Percentiles rank a stretch among this genome's conserved stretches.
Evolutionary conservation across 805 yeast species (phyloP).

Genomic region (Clavispora phyllophila): DNA sequence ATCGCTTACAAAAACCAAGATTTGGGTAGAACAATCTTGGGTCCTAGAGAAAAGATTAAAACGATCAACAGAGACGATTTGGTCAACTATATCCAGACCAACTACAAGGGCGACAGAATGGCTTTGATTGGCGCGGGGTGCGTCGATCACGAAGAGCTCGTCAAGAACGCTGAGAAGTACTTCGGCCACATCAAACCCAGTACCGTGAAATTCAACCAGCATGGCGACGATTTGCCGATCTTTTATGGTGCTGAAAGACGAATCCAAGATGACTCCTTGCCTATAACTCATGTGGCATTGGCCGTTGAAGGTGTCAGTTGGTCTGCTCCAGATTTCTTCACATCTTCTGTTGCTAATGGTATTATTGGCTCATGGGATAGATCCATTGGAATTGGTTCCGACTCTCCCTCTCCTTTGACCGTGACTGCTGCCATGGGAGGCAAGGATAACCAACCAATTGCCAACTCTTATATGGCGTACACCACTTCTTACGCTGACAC

Average conservation of each 20-base stretch:
- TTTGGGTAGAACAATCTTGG: slow-evolving; percentile 92
- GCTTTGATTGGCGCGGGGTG: slow-evolving; percentile 97
- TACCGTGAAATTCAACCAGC: slow-evolving; percentile 68
- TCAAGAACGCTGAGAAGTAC: slow-evolving; percentile 64
- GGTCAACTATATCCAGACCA: slow-evolving; percentile 70
- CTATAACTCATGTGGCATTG: slow-evolving; percentile 85
- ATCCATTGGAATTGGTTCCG: slow-evolving; percentile 75
- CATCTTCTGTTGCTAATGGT: slow-evolving; percentile 94
- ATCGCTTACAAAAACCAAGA: slow-evolving; percentile 88
- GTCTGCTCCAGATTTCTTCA: slow-evolving; percentile 93
- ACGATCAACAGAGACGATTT: slow-evolving; percentile 75
- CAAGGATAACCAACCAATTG: slow-evolving; percentile 58
- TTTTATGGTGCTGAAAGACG: slow-evolving; percentile 85
- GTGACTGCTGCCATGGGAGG: slow-evolving; percentile 57
- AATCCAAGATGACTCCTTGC: slow-evolving; percentile 75
- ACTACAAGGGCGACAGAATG: slow-evolving; percentile 96
- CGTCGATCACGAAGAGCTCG: slow-evolving; percentile 82
- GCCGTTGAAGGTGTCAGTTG: slow-evolving; percentile 98
- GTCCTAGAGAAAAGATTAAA: slow-evolving; percentile 85
- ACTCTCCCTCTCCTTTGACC: slow-evolving; percentile 82
- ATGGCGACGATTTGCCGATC: slow-evolving; percentile 67
- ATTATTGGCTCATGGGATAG: slow-evolving; percentile 98
- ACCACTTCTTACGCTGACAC: slow-evolving; percentile 96
- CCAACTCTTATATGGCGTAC: slow-evolving; percentile 94
- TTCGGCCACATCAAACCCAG: slow-evolving; percentile 65